Conservation (phyloP, 1,284 basidiomycete species). For the Pholiota adiposa region DNA sequence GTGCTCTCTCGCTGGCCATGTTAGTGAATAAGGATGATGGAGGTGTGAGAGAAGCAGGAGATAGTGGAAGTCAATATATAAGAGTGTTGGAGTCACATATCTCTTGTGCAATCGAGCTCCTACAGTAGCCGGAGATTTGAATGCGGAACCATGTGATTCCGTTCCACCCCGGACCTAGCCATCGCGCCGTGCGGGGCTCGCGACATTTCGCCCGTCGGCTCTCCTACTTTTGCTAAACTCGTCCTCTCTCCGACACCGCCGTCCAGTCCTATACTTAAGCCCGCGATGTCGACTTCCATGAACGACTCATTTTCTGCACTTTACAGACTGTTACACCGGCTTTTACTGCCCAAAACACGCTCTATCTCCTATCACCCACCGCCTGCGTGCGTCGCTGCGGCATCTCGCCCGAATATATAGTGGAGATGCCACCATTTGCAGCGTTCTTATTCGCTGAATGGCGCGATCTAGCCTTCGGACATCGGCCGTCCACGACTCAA, state of each 20-base stretch:
- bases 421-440: not conserved
- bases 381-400: conserved; percentile 20
- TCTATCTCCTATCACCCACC: conserved; percentile 20
- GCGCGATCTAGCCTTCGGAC: not conserved
- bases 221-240: conserved; percentile 21
- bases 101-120: conserved; percentile 25
- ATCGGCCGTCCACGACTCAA: conserved; percentile 2
- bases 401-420: conserved; percentile 4
- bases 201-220: conserved; percentile 32
- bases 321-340: not conserved
- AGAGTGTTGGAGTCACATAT: conserved; percentile 20
- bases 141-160: conserved; percentile 41
- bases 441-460: not conserved
- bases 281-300: conserved; percentile 12
- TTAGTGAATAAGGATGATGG: conserved; percentile 21
- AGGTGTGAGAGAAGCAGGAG: conserved; percentile 10
- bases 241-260: not conserved
- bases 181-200: conserved; percentile 26
- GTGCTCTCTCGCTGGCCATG: conserved; percentile 66
- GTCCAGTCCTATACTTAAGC: conserved; percentile 16
- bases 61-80: conserved; percentile 28
- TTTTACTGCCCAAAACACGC: conserved; percentile 16
- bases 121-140: conserved; percentile 22
- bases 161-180: conserved; percentile 30
- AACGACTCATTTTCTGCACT: not conserved